Evolutionary conservation across 2,329 filamentous ascomycete genomes (phyloP), one percentile per base, ranked within the genome.

Genomic region (Nakataea oryzae): DNA sequence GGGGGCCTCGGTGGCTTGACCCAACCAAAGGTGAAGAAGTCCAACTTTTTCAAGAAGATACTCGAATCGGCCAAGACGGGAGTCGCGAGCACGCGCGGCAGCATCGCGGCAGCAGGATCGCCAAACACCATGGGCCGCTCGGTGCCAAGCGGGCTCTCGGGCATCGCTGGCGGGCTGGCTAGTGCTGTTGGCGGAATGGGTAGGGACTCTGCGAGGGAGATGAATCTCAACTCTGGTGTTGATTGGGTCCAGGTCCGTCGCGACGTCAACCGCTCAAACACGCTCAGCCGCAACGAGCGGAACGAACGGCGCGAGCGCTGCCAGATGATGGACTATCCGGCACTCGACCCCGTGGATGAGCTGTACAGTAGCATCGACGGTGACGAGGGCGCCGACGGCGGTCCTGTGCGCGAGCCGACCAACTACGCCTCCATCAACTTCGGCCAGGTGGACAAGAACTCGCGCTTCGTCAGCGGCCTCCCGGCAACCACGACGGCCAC

Each of bases 161-260:
- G 74, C 0, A 83, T 89, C 58, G 76, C 81, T 54, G 82, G 72
- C 12, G 73, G 67, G 9, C 69, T 74, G 14, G 65, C 65, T 3
- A 66, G 66, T 12, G 58, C 69, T 47, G 64, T 70, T 3, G 72
- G 73, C 9, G 74, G 74, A 55, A 74, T 67, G 57, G 54, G 60
- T 6, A 78, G 79, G 57, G 83, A 86, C 65, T 76, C 81, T 5
- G 82, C 86, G 17, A 82, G 84, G 62, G 91, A 96, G 24, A 89
- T 89, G 82, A 91, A 89, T 2, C 74, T 89, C 8, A 82, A 78
- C 7, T 81, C 78, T 26, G 78, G 80, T 1, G 82, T 90, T 17
- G 93, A 97, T 72, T 99, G 95, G 93, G 92, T 99, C n/a, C 93
- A 97, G 72, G 92, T 97, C 27, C 88, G 95, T 47, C 86, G 95